phyloP scores from a whole-genome alignment of 1,284 basidiomycete species.

The Xerocomus minutiporus region DNA sequence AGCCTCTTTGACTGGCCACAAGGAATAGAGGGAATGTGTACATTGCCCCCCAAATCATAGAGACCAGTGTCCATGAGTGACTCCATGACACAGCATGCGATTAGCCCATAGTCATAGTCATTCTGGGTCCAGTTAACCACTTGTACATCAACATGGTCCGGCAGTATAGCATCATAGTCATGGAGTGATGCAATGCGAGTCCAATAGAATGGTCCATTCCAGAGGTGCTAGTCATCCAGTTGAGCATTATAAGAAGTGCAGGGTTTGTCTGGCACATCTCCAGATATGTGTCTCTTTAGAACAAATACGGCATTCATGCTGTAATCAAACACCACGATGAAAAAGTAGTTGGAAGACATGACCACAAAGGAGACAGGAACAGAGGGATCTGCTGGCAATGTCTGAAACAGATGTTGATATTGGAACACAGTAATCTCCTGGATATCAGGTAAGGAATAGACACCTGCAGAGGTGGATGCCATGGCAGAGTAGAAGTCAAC shows the following conservation, averaged over 20 bases:
- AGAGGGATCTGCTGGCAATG: background rate
- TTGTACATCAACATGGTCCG: background rate
- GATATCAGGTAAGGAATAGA: background rate
- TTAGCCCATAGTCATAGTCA: background rate
- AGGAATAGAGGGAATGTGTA: background rate
- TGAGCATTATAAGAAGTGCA: background rate
- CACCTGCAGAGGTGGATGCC: background rate
- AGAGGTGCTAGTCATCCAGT: background rate
- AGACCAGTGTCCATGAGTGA: background rate
- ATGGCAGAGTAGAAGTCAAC: background rate
- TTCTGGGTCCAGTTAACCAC: background rate
- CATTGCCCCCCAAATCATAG: background rate
- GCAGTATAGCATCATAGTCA: background rate
- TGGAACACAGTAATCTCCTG: too few species aligned
- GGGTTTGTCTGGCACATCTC: background rate
- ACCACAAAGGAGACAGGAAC: background rate
- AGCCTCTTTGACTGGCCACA: background rate
- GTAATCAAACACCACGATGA: background rate
- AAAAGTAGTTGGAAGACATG: background rate
- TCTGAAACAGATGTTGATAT: too few species aligned
- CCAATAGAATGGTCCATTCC: conserved; percentile 1
- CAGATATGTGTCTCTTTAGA: conserved; percentile 1
- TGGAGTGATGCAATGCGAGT: background rate
- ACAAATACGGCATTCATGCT: background rate
- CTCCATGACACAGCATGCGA: background rate